Evolutionary conservation across 2,329 filamentous ascomycete genomes (phyloP).

Genomic region (Beauveria sp.): DNA sequence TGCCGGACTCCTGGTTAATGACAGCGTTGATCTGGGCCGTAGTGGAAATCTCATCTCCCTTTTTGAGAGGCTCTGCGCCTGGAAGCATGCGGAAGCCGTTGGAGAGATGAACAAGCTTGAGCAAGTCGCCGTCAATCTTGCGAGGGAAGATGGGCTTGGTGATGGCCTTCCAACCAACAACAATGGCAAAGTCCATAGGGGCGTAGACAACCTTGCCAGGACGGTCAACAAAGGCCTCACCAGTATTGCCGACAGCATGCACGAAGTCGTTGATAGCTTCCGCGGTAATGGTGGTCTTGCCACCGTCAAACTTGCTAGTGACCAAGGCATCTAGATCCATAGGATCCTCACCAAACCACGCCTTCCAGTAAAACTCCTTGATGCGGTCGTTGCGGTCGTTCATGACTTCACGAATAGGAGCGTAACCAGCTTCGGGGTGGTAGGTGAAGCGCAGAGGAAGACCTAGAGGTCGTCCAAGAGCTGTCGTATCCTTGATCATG

Average conservation of each 20-base stretch:
- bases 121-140: slow-evolving; percentile 87
- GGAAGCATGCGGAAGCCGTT: slow-evolving; percentile 98
- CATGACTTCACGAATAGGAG: slow-evolving; percentile 97
- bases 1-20: slow-evolving; percentile 95
- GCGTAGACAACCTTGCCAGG: slow-evolving; percentile 91
- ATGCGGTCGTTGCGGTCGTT: slow-evolving; percentile 91
- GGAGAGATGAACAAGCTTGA: slow-evolving; percentile 93
- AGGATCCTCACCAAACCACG: slow-evolving; percentile 88
- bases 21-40: slow-evolving; percentile 96
- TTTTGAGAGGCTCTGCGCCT: slow-evolving; percentile 88
- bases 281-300: slow-evolving; percentile 75
- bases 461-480: slow-evolving; percentile 71
- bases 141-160: slow-evolving; percentile 98
- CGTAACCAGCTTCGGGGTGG: slow-evolving; percentile 90
- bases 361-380: slow-evolving; percentile 98
- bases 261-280: slow-evolving; percentile 98
- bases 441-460: slow-evolving; percentile 86
- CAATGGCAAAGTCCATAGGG: slow-evolving; percentile 98
- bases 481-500: slow-evolving; percentile 89
- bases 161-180: slow-evolving; percentile 98
- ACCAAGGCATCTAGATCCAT: slow-evolving; percentile 80
- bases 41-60: slow-evolving; percentile 86
- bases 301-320: slow-evolving; percentile 84
- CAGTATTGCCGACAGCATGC: slow-evolving; percentile 96
- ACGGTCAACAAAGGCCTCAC: slow-evolving; percentile 92